Conservation (phyloP, 2,329 filamentous ascomycete species). For the Chaetomium olivaceum region DNA sequence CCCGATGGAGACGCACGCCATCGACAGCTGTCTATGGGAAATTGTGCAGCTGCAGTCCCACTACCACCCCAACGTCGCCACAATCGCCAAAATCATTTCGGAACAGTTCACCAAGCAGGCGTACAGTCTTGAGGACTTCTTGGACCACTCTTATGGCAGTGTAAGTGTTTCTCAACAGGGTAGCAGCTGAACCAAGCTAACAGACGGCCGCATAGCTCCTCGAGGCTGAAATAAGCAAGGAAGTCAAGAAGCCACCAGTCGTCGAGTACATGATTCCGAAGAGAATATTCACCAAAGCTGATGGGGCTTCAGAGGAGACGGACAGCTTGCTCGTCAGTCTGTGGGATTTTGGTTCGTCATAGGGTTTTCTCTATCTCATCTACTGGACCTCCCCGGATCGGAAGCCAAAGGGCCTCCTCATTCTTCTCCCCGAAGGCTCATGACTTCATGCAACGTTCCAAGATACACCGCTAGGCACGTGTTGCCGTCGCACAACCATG, state of each 20-base stretch:
- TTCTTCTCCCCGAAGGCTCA: neutral
- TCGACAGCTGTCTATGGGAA: constrained; percentile 95
- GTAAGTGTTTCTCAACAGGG: constrained; percentile 51
- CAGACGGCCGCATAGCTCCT: constrained; percentile 60
- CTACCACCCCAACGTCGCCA: constrained; percentile 95
- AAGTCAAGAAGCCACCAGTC: constrained; percentile 81
- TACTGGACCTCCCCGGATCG: neutral
- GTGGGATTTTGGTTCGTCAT: constrained; percentile 55
- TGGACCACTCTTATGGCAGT: constrained; percentile 88
- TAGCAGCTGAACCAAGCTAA: constrained; percentile 36
- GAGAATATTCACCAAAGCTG: constrained; percentile 66
- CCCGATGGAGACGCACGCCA: constrained; percentile 80
- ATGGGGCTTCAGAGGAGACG: constrained; percentile 44
- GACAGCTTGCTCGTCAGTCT: constrained; percentile 60
- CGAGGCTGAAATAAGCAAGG: constrained; percentile 79
- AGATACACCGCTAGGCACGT: neutral
- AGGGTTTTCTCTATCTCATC: neutral
- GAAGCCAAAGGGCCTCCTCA: neutral
- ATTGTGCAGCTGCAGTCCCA: constrained; percentile 87
- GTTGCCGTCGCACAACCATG: neutral
- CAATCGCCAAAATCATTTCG: constrained; percentile 87
- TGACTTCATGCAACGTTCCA: neutral
- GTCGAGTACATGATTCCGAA: constrained; percentile 95
- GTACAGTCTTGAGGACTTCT: constrained; percentile 95
- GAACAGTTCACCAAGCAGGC: constrained; percentile 96